Evolutionary conservation across 805 yeast genomes (phyloP).

Genomic region (Lachancea fermentati): DNA sequence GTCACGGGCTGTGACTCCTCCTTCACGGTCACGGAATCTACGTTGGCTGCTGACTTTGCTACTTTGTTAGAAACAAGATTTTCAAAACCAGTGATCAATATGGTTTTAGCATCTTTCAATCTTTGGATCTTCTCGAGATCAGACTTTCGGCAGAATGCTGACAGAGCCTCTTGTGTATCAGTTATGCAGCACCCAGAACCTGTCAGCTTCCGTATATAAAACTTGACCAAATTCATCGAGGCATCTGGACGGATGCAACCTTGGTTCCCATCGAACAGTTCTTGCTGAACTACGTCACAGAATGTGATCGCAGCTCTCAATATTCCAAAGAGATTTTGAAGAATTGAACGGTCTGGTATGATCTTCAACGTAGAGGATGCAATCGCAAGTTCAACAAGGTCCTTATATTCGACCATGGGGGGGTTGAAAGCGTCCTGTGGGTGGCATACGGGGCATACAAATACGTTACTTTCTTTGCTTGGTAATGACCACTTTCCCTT

Average conservation of each 20-base stretch:
- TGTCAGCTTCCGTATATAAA: constrained; percentile 42
- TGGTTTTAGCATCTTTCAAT: constrained; percentile 2
- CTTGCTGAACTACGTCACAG: constrained; percentile 12
- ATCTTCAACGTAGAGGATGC: constrained; percentile 17
- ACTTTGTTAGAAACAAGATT: not conserved
- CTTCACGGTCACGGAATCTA: not conserved
- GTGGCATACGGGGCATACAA: constrained; percentile 50
- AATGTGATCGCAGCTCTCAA: constrained; percentile 12
- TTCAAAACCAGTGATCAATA: constrained; percentile 8
- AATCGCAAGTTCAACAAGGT: constrained; percentile 14
- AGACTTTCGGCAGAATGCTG: constrained; percentile 11
- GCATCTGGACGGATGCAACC: constrained; percentile 19
- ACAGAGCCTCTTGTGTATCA: constrained; percentile 9
- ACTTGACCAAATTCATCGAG: constrained; percentile 32
- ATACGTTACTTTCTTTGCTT: constrained; percentile 34
- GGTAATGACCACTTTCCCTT: constrained; percentile 31
- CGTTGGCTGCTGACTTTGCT: not conserved
- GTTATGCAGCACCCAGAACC: constrained; percentile 34
- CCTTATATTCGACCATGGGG: constrained; percentile 18
- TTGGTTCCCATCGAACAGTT: constrained; percentile 13
- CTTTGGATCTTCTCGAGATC: constrained; percentile 3
- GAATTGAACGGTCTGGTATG: constrained; percentile 16
- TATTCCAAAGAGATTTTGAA: constrained; percentile 13
- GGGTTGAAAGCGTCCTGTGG: constrained; percentile 12
- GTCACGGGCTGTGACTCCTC: not conserved